Evolutionary conservation across 495 filamentous ascomycete genomes (phyloP), one percentile per base, ranked within the genome.

Genomic region (Penicillium goetzii): DNA sequence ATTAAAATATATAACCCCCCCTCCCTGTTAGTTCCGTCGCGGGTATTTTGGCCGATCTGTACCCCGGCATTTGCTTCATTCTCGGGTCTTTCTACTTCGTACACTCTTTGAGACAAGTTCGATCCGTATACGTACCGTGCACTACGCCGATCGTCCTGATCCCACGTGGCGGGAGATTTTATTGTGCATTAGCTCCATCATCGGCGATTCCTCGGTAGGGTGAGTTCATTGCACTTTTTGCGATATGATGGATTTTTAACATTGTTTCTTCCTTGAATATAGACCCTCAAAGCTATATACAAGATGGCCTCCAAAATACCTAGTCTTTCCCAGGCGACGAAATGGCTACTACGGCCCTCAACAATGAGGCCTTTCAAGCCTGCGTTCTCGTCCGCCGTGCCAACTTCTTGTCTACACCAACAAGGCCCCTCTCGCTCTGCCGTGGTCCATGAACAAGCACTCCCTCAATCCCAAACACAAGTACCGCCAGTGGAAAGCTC

Each of bases 361-460:
- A n/a, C 40, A 25, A 10, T 12, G 5, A 41, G 33, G 3, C 7
- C 47, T 9, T 47, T 53, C 7, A 51, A 32, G 12, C 30, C 34
- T 53, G 34, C 41, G 11, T 59, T 58, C 59, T 45, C 57, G 15
- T 34, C 59, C 0, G 10, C 26, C 3, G 57, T 23, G 2, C 58
- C 54, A 47, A 54, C 59, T 41, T 63, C 70, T 12, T 32, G 38
- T 14, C 71, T 73, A 0, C 71, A 73, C 52, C 68, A 73, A 56
- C 66, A 72, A 32, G 68, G 69, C 33, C 71, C 71, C 2, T 58
- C 64, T 2, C 71, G 69, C 21, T 73, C 71, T 1, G 69, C 71
- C 0, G 71, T 73, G 0, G 71, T 73, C 25, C 71, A 73, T 26
- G 68, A 73, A 32, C 71, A 68, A 56, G 71, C 71, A 40, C 59